Base-by-base conservation (phyloP, 495 filamentous ascomycete genomes). In the Podospora comata region DNA sequence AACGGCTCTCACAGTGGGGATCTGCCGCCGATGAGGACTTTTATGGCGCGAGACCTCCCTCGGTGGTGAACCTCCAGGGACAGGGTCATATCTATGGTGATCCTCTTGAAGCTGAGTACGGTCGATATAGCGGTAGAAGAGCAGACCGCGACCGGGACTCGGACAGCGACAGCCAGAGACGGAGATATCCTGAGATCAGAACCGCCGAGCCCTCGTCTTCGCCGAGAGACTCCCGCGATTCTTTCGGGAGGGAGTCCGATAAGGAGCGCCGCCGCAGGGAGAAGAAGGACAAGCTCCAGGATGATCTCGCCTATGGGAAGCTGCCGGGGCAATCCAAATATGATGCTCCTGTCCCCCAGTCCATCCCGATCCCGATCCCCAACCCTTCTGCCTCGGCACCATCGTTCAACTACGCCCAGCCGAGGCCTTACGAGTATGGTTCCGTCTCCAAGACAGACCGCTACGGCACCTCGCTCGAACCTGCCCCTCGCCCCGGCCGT, bases 371-470 rank as follows among this genome's bases (percentile, higher is more conserved):
- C 15, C 39, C 39, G 3, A 48, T 48, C 15, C 39, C 39, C 9
- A 48, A 48, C 39, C 39, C 39, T 11, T 48, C 39, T 13, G 39
- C 39, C 7, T 48, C 39, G 39, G 13, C 39, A 18, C 70, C 30
- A 39, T 72, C 28, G 67, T 79, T 74, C 65, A 76, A 64, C 60
- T 88, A 89, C 76, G 80, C 80, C 19, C 77, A 81, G 68, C 81
- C 84, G 0, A 78, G 79, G 30, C 78, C 75, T 55, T 87, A 79
- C 70, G 80, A 84, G 60, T 87, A 89, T 67, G 79, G 82, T 18
- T 78, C 78, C 68, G 82, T 79, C 44, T 70, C 82, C 60, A 78
- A 76, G 56, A 84, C 84, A 68, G 72, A 79, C 9, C 82, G 82
- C 34, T 84, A 83, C 70, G 65, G 69, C 53, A 68, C 71, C 18